These are phyloP conservation scores for Eutypa lata DNA, from an alignment of 2,329 filamentous ascomycete species.

Conservation along the genomic window DNA sequence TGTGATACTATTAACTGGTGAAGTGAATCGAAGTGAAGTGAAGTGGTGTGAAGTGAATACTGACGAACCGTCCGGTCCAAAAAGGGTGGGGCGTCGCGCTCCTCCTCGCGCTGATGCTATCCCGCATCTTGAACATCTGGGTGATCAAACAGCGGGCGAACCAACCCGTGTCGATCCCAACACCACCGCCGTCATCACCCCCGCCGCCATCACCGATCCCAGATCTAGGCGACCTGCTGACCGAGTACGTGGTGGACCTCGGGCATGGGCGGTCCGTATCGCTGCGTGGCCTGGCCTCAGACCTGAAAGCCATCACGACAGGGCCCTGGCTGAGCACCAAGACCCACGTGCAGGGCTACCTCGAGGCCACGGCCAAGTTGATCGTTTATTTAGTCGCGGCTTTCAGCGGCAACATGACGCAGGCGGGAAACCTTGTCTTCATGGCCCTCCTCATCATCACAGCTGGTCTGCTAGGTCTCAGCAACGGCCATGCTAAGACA, in stretches of 20 bases:
- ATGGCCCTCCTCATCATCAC: constrained; percentile 50
- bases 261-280: constrained; percentile 48
- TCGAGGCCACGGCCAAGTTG: constrained; percentile 52
- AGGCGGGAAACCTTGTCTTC: constrained; percentile 49
- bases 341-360: constrained; percentile 47
- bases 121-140: constrained; percentile 54
- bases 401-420: constrained; percentile 52
- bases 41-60: no score
- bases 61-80: no score
- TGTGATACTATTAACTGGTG: not conserved
- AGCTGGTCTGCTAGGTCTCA: constrained; percentile 50
- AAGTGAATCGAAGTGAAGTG: no score
- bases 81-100: constrained; percentile 47
- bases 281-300: constrained; percentile 50
- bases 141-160: constrained; percentile 50
- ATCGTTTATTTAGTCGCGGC: constrained; percentile 56
- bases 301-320: constrained; percentile 58
- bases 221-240: constrained; percentile 22
- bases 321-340: constrained; percentile 53
- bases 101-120: constrained; percentile 47
- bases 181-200: constrained; percentile 10
- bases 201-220: constrained; percentile 9
- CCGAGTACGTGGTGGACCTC: constrained; percentile 51
- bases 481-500: constrained; percentile 46
- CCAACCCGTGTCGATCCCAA: constrained; percentile 1